These are phyloP conservation scores for Globisporangium mamillatum DNA, from an alignment of 352 stramenopile genomes.

Conservation along the genomic window DNA sequence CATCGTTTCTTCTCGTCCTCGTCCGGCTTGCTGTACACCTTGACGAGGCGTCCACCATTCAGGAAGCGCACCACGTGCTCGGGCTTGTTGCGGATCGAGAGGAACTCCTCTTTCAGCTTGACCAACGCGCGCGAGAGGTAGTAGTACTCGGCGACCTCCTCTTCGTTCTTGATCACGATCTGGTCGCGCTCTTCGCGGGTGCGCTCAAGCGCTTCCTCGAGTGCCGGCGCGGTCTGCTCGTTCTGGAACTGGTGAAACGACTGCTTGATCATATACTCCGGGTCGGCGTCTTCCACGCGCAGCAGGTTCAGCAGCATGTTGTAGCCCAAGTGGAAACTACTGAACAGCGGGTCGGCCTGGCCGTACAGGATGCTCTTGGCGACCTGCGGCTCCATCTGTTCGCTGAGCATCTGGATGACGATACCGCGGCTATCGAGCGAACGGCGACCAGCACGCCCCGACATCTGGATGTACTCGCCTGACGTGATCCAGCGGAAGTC, in stretches of 20 bases:
- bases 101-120: slow-evolving; percentile 90
- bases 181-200: slow-evolving; percentile 81
- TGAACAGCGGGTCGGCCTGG: slow-evolving; percentile 64
- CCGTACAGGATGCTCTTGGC: slow-evolving; percentile 93
- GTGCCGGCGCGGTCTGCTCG: slow-evolving; percentile 68
- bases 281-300: slow-evolving; percentile 95
- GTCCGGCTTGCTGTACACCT: slow-evolving; percentile 64
- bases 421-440: slow-evolving; percentile 97
- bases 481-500: slow-evolving; percentile 96
- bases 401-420: slow-evolving; percentile 99
- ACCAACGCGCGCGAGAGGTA: slow-evolving; percentile 91
- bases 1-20: slow-evolving; percentile 55
- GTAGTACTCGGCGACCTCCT: slow-evolving; percentile 87
- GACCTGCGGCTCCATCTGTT: slow-evolving; percentile 98
- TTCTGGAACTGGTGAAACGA: slow-evolving; percentile 97
- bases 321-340: slow-evolving; percentile 97
- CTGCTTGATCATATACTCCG: slow-evolving; percentile 97
- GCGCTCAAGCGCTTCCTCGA: slow-evolving; percentile 79
- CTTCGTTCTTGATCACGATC: slow-evolving; percentile 90
- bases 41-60: slow-evolving; percentile 90
- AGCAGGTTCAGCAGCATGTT: slow-evolving; percentile 99
- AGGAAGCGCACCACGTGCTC: slow-evolving; percentile 93
- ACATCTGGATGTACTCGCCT: slow-evolving; percentile 96
- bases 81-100: slow-evolving; percentile 90
- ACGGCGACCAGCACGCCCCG: slow-evolving; percentile 94